A percentile compares a stretch with the other conserved stretches of the same genome.
Conservation (phyloP, 441 rosid genomes). For the Populus tomentosa region DNA sequence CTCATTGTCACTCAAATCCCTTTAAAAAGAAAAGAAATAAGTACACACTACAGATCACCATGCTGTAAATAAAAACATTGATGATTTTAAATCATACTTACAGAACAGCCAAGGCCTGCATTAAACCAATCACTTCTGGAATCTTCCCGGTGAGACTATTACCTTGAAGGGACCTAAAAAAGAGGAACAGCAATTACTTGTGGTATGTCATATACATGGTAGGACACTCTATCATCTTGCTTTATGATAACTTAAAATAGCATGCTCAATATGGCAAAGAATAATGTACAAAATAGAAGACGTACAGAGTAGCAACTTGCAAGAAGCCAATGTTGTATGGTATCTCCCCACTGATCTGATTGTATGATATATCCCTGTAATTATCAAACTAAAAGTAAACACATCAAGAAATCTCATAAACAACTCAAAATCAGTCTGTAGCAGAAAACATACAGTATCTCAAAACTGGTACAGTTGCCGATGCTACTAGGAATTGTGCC, state of each 20-base stretch:
- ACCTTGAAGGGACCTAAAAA: conserved; percentile 81
- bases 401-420: not conserved
- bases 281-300: not conserved
- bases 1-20: conserved; percentile 91
- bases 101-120: conserved; percentile 99
- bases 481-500: conserved; percentile 79
- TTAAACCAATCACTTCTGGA: conserved; percentile 84
- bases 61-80: too few relatives aligned
- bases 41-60: not conserved
- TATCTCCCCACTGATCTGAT: conserved; percentile 71
- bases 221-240: not conserved
- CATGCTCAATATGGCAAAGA: too few relatives aligned
- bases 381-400: not conserved
- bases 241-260: not conserved
- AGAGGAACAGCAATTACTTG: not conserved
- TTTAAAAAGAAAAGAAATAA: conserved; percentile 6
- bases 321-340: conserved; percentile 91
- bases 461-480: conserved; percentile 92
- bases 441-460: conserved; percentile 58
- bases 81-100: conserved; percentile 27
- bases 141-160: conserved; percentile 70
- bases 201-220: not conserved
- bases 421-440: not conserved
- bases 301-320: conserved; percentile 98
- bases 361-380: conserved; percentile 80